phyloP scores from a whole-genome alignment of 2,329 filamentous ascomycete genomes.

The Monosporascus sp. region DNA sequence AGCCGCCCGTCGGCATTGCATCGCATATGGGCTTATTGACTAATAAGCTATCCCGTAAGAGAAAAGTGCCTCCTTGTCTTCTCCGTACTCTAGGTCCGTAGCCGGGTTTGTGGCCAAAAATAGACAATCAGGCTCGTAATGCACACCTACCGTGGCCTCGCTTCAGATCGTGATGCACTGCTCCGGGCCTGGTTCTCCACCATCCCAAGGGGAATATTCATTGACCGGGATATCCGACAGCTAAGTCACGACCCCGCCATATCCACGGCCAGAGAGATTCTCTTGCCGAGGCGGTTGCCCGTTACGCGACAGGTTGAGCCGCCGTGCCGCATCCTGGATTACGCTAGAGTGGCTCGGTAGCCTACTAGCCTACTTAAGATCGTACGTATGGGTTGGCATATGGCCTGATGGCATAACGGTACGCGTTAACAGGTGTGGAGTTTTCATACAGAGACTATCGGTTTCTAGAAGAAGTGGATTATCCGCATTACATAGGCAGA shows the following conservation, averaged over 20 bases:
- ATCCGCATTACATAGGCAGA: too few species aligned
- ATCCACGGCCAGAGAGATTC: neutral
- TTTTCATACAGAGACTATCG: too few species aligned
- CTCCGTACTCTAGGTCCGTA: too few species aligned
- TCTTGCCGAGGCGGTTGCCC: neutral
- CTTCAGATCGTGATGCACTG: too few species aligned
- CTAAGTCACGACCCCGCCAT: neutral
- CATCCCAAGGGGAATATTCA: neutral
- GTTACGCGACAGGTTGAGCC: neutral
- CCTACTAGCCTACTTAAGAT: neutral
- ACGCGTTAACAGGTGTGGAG: too few species aligned
- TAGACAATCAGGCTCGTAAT: too few species aligned
- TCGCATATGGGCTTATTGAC: too few species aligned
- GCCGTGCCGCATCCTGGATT: neutral
- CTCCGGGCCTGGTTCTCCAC: neutral
- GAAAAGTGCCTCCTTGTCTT: too few species aligned
- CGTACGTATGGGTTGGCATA: neutral
- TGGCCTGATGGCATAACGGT: neutral
- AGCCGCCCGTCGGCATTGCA: neutral
- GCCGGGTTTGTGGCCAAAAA: too few species aligned
- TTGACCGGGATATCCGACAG: neutral
- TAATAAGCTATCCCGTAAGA: too few species aligned
- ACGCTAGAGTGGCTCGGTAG: neutral
- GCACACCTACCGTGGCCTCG: too few species aligned
- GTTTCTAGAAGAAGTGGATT: too few species aligned